Evolutionary conservation across 495 filamentous ascomycete species (phyloP), one percentile per base, ranked within the genome.

Genomic region (Podospora pseudopauciseta): DNA sequence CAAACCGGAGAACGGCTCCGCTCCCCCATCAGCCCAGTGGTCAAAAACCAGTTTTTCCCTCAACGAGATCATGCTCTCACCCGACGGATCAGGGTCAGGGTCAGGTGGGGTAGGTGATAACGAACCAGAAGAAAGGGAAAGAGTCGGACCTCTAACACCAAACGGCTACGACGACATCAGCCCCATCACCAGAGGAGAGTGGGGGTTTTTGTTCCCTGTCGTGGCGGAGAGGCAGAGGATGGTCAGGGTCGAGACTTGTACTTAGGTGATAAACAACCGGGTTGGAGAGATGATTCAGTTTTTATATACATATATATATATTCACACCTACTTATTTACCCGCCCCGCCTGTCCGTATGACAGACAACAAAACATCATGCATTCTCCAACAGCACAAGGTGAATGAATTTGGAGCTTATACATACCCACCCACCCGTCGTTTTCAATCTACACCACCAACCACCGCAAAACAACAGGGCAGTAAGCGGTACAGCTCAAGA

Each of bases 121-220:
- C 9, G 39, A 49, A 13, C 6, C 39, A 49, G 39, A 20, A 19
- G 5, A 39, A 18, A 56, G 56, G 4, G 63, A 66, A 20, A 65
- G 64, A 55, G 55, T 80, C 6, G 81, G 78, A 5, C 81, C 82
- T 18, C 70, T 74, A 75, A 87, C 84, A 65, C 85, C 84, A 9
- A 86, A 87, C 68, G 79, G 79, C 49, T 83, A 82, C 61, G 84
- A 85, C 54, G 84, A 87, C 61, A 83, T 86, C 58, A 84, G 82
- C 32, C 85, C 84, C 15, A 80, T 83, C 18, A 87, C 85, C 16
- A 74, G 80, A 49, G 83, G 83, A 11, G 84, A 86, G 75, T 87
- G 84, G 84, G 81, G 82, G 16, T 83, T 84, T 65, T 67, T 86
- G 65, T 49, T 49, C 39, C 39, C 39, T 11, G 83, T 83, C 68